A percentile compares a stretch with the other conserved stretches of the same genome.
Evolutionary conservation across 139 green algal species (phyloP).

Genomic region (Edaphochlamys debaryana): DNA sequence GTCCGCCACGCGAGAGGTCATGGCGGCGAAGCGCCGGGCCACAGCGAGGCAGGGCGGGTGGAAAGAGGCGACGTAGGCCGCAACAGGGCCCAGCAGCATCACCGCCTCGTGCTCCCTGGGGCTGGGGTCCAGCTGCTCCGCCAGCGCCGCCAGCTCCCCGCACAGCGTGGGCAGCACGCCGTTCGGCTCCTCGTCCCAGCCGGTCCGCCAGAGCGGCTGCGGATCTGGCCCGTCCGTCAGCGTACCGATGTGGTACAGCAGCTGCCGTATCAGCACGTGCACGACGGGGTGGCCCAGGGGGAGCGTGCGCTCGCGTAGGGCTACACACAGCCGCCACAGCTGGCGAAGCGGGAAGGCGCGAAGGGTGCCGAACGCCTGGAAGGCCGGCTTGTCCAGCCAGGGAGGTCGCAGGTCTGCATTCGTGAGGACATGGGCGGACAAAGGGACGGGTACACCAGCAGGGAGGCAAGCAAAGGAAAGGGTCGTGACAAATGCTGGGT

Average conservation of each 20-base stretch:
- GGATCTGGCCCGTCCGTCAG: neutral
- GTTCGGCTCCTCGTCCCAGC: conserved; percentile 11
- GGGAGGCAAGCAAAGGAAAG: too few relatives aligned
- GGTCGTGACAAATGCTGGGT: too few relatives aligned
- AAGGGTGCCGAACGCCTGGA: conserved; percentile 39
- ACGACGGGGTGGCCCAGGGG: conserved; percentile 47
- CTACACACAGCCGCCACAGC: conserved; percentile 39
- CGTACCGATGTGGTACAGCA: conserved; percentile 46
- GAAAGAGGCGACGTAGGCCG: conserved; percentile 52
- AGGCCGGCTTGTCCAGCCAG: conserved; percentile 46
- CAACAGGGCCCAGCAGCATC: conserved; percentile 59
- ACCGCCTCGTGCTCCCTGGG: conserved; percentile 49
- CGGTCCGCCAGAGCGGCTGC: neutral
- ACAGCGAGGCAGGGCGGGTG: conserved; percentile 1
- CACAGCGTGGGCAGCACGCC: conserved; percentile 38
- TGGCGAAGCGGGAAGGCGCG: conserved; percentile 46
- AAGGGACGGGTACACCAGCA: too few relatives aligned
- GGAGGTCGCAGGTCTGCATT: too few relatives aligned
- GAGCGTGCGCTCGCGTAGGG: conserved; percentile 44
- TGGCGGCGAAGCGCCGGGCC: conserved; percentile 56
- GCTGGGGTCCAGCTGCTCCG: conserved; percentile 49
- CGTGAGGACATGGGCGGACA: too few relatives aligned
- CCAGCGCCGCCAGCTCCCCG: conserved; percentile 31
- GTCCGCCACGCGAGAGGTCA: conserved; percentile 47
- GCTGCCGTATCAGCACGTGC: conserved; percentile 50